A percentile compares a stretch with the other conserved stretches of the same genome.
Conservation (phyloP, 23 red algal genomes). For the Pyropia yezoensis region DNA sequence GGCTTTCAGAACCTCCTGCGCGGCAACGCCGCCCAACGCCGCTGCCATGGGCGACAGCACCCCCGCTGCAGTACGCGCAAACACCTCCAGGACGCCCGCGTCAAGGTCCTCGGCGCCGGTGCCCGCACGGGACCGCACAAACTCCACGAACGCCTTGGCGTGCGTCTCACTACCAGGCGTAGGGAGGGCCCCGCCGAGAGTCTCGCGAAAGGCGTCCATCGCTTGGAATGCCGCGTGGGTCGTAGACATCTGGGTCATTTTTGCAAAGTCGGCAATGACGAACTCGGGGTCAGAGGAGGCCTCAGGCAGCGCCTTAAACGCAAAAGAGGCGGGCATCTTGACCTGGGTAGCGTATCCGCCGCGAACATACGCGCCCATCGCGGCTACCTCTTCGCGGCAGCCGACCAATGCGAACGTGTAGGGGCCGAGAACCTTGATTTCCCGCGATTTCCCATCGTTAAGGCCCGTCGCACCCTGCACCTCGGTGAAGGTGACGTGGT, state of each 20-base stretch:
- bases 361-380: conserved; percentile 63
- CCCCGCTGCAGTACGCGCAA: conserved; percentile 72
- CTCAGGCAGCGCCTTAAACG: conserved; percentile 56
- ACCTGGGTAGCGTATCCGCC: conserved; percentile 90
- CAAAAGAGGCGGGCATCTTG: conserved; percentile 69
- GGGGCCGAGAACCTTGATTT: conserved; percentile 66
- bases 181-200: conserved; percentile 33
- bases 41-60: conserved; percentile 84
- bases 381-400: conserved; percentile 26
- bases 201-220: conserved; percentile 26
- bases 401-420: conserved; percentile 84
- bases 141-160: conserved; percentile 44
- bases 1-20: conserved; percentile 93
- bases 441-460: conserved; percentile 71
- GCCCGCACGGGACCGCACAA: not conserved
- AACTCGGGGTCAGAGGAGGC: conserved; percentile 39
- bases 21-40: conserved; percentile 78
- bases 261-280: conserved; percentile 82
- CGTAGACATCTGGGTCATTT: conserved; percentile 61
- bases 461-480: conserved; percentile 82
- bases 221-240: conserved; percentile 75
- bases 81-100: conserved; percentile 57
- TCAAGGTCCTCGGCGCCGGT: not conserved
- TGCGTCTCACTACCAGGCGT: conserved; percentile 51
- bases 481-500: conserved; percentile 81